Evolutionary conservation across 2,329 filamentous ascomycete species (phyloP), one percentile per base, ranked within the genome.

Genomic region (Neofusicoccum cordaticola): DNA sequence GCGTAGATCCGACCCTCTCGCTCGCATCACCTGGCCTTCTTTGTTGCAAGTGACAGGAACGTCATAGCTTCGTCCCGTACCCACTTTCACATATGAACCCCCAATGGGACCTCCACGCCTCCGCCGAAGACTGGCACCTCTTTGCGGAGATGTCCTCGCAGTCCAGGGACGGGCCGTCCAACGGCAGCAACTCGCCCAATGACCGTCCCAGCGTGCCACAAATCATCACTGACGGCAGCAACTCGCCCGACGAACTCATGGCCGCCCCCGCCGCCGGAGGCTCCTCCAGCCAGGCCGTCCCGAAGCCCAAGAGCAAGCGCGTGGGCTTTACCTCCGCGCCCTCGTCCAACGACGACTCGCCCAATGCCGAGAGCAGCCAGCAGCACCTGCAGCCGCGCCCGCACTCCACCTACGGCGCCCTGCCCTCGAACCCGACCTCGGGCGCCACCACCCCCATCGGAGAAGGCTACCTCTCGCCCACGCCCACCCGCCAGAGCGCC

Each of bases 41-140:
- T 53, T 63, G 61, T 53, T 53, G 35, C 47, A n/a, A 31, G 41
- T 15, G 47, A 37, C 19, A 15, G 15, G 37, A 50, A 64, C 63
- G 63, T 64, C 63, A 64, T 64, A 64, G 63, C 63, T 64, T 17
- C 63, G 4, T 31, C 35, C 17, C 37, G 52, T 58, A 58, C 45
- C 63, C 63, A 60, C 63, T 60, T 60, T 51, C 63, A 64, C 53
- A 42, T 64, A 64, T 64, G 63, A 64, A 64, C 45, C 63, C 63
- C 56, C 63, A 44, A 64, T 64, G 63, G 63, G 35, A 60, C 53
- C 52, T 60, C 53, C 52, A 45, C 44, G 52, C 52, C 63, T 60
- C 48, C 63, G 53, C 44, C 53, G 45, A 60, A 44, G 63, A 64
- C 56, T 44, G 39, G 56, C 42, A 60, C 53, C 63, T 60, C 44